Conservation (phyloP, 2,329 filamentous ascomycete genomes). For the Xylariaceae sp. region DNA sequence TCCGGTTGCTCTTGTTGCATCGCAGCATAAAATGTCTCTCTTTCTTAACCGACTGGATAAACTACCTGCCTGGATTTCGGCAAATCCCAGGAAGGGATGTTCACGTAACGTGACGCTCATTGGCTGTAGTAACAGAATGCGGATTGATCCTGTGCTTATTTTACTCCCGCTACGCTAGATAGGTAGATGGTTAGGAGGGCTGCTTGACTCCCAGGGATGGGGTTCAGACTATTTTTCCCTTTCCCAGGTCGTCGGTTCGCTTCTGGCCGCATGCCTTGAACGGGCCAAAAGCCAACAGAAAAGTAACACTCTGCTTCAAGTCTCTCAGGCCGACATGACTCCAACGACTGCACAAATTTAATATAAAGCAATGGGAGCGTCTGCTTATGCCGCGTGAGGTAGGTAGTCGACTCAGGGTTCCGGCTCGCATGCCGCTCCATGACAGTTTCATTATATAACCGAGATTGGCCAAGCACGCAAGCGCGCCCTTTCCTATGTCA, state of each 20-base stretch:
- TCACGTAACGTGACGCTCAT: slow-evolving; percentile 9
- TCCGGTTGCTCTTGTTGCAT: slow-evolving; percentile 16
- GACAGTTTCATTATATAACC: neutral
- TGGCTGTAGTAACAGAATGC: slow-evolving; percentile 12
- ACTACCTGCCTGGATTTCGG: slow-evolving; percentile 7
- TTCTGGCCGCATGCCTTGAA: slow-evolving; percentile 5
- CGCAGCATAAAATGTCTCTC: slow-evolving; percentile 10
- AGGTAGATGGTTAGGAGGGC: neutral
- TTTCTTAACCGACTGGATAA: slow-evolving; percentile 6
- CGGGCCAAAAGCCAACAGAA: neutral
- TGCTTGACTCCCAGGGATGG: slow-evolving; percentile 5
- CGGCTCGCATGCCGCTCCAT: neutral
- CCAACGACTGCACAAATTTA: neutral
- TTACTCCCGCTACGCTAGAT: neutral
- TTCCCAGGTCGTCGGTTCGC: neutral
- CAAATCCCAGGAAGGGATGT: slow-evolving; percentile 3
- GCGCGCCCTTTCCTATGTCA: slow-evolving; percentile 9
- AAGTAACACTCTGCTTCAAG: neutral
- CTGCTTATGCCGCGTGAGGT: neutral
- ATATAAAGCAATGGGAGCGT: neutral
- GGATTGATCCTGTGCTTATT: slow-evolving; percentile 9
- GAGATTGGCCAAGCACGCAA: neutral
- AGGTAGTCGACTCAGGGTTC: neutral
- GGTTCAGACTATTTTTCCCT: slow-evolving; percentile 1
- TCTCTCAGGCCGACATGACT: neutral